Percentiles rank a stretch among this genome's conserved stretches.
Evolutionary conservation across 768 basidiomycete species (phyloP).

Genomic region (Hortiboletus campestris): DNA sequence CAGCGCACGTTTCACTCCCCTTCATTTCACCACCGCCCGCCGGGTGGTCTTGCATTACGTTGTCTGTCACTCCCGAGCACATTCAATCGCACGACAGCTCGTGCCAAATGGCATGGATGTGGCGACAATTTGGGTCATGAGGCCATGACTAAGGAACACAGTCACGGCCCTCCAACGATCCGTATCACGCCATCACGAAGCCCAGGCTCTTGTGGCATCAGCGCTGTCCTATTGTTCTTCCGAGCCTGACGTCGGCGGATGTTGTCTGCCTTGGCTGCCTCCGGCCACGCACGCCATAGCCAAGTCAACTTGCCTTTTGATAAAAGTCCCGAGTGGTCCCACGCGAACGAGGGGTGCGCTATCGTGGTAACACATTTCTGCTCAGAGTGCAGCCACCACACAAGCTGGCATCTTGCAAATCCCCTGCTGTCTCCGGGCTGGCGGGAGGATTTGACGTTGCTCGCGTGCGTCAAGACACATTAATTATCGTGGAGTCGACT

Average conservation of each 20-base stretch:
- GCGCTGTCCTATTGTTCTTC: neutral
- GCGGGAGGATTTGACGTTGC: neutral
- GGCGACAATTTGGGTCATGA: conserved; percentile 9
- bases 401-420: neutral
- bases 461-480: neutral
- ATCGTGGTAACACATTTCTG: neutral
- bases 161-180: neutral
- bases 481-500: neutral
- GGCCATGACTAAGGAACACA: neutral
- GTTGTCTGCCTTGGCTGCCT: neutral
- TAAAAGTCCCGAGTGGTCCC: neutral
- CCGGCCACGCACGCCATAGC: neutral
- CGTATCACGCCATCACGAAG: conserved; percentile 12
- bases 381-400: too few relatives aligned
- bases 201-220: neutral
- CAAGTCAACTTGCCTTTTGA: conserved; percentile 5
- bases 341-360: neutral
- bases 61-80: neutral
- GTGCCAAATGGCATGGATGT: conserved; percentile 10
- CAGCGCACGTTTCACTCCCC: conserved; percentile 18
- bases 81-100: neutral
- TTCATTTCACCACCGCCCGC: neutral
- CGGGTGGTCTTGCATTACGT: conserved; percentile 1
- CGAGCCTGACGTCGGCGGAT: neutral
- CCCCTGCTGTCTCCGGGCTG: neutral